phyloP scores from a whole-genome alignment of 352 stramenopile genomes.

The Blastocystis sp. region DNA sequence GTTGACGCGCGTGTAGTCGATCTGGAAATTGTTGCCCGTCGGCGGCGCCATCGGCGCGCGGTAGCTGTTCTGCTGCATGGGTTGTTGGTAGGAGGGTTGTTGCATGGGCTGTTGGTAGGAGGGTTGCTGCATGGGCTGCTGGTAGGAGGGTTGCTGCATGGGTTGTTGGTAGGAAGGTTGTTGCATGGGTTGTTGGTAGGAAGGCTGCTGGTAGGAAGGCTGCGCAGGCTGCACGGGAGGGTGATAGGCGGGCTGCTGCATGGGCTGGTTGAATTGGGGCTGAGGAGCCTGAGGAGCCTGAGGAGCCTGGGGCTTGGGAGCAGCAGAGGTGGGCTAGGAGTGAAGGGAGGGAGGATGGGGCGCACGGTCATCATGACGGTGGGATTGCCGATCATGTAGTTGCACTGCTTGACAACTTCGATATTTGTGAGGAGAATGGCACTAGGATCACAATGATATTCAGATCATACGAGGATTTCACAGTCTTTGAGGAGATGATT shows the following conservation, averaged over 20 bases:
- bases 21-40: background rate
- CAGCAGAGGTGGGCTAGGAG: background rate
- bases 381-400: conserved; percentile 51
- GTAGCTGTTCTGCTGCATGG: background rate
- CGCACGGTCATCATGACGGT: background rate
- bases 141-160: background rate
- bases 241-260: conserved; percentile 7
- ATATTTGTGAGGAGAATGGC: conserved; percentile 41
- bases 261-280: background rate
- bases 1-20: conserved; percentile 41
- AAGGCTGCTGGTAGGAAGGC: conserved; percentile 22
- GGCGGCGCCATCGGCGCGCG: background rate
- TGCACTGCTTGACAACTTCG: background rate
- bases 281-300: background rate
- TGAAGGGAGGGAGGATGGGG: background rate
- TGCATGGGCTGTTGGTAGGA: conserved; percentile 10
- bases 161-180: conserved; percentile 30
- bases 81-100: background rate
- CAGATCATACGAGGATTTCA: conserved; percentile 4
- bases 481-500: conserved; percentile 12
- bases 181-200: conserved; percentile 14
- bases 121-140: background rate
- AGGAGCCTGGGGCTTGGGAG: background rate
- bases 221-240: background rate
- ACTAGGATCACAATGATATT: background rate